A percentile compares a stretch with the other conserved stretches of the same genome.
Evolutionary conservation across 306 rosid genomes (phyloP).

Genomic region (Ziziphus jujuba): DNA sequence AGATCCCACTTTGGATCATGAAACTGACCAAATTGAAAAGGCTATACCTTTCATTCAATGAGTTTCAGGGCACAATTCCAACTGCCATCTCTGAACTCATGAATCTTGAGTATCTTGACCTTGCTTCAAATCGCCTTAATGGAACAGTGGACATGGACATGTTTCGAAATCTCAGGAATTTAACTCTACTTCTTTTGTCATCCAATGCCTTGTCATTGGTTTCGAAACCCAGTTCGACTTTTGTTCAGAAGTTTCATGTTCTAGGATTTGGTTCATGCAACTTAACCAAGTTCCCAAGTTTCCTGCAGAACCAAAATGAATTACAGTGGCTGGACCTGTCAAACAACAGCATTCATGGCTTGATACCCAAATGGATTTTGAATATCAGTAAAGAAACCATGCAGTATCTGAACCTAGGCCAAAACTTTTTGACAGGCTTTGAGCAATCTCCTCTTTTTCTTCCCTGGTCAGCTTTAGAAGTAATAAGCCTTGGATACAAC

Average conservation of each 20-base stretch:
- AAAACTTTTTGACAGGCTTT: constrained; percentile 16
- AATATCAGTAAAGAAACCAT: constrained; percentile 14
- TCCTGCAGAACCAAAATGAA: neutral
- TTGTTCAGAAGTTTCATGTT: neutral
- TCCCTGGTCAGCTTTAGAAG: neutral
- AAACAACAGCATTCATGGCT: constrained; percentile 23
- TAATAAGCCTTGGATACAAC: constrained; percentile 1
- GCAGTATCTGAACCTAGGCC: neutral
- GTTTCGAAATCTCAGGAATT: neutral
- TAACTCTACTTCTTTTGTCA: neutral
- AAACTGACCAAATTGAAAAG: neutral
- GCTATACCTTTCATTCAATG: neutral
- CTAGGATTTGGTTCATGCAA: neutral
- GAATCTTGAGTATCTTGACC: neutral
- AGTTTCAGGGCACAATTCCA: neutral
- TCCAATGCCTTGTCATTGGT: neutral
- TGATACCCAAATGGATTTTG: constrained; percentile 28
- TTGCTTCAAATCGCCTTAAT: neutral
- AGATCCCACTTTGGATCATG: neutral
- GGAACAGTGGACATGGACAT: neutral
- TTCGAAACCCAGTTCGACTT: neutral
- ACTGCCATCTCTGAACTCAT: neutral
- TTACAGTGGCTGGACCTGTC: neutral
- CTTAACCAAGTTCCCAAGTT: neutral
- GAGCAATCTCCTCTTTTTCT: constrained; percentile 1